Conservation (phyloP, 441 rosid species). For the Codiaeum variegatum region DNA sequence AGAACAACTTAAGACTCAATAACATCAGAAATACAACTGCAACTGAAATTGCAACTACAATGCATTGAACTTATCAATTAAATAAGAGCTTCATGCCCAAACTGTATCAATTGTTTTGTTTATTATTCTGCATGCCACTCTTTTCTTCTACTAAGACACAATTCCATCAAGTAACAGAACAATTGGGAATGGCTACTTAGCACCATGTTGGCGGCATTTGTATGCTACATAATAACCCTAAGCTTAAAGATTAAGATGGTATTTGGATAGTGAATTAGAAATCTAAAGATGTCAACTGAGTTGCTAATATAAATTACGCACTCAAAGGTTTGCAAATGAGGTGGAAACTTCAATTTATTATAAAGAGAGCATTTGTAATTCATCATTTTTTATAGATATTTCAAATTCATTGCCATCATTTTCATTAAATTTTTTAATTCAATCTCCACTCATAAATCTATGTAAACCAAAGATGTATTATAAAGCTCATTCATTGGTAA, state of each 20-base stretch:
- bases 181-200: neutral
- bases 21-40: neutral
- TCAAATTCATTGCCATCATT: neutral
- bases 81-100: neutral
- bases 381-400: neutral
- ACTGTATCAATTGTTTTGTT: no score
- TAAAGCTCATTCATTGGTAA: neutral
- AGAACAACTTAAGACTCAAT: slow-evolving; percentile 12
- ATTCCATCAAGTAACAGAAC: slow-evolving; percentile 2
- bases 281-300: neutral
- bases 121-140: neutral
- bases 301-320: no score
- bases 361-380: neutral
- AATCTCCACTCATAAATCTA: slow-evolving; percentile 8
- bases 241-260: neutral
- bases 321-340: neutral
- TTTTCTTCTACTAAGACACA: slow-evolving; percentile 10
- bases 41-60: neutral
- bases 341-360: neutral
- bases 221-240: neutral
- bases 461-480: neutral
- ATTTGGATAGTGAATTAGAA: neutral
- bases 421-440: neutral
- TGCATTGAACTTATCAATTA: neutral
- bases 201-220: neutral